Percentiles rank a stretch among this genome's conserved stretches.
Evolutionary conservation across 2,329 filamentous ascomycete genomes (phyloP).

Genomic region (Rhinocladiella mackenziei): DNA sequence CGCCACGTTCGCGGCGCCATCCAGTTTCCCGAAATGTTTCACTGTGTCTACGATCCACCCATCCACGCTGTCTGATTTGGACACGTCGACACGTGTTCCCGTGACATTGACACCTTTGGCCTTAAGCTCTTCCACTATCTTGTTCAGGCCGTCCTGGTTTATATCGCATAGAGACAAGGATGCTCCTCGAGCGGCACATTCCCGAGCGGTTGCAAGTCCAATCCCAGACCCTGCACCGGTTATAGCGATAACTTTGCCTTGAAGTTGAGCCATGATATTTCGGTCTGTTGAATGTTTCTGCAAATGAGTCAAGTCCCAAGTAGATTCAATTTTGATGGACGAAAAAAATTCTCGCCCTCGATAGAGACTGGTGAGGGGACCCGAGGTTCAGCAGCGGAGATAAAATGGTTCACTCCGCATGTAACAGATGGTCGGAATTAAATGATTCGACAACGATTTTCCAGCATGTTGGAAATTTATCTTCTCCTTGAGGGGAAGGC

Average conservation of each 20-base stretch:
- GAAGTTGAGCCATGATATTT: constrained; percentile 30
- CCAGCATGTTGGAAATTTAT: no score
- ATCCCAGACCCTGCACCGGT: constrained; percentile 51
- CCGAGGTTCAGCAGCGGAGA: no score
- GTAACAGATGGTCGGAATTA: no score
- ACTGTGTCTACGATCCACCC: constrained; percentile 19
- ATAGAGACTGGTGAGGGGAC: no score
- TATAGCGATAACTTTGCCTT: constrained; percentile 46
- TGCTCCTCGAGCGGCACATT: constrained; percentile 45
- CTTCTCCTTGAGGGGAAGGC: no score
- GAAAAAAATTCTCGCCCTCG: no score
- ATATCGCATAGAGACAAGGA: constrained; percentile 49
- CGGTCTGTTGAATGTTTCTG: no score
- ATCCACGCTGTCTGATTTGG: constrained; percentile 3
- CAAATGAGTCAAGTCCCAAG: no score
- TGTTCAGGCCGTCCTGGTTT: constrained; percentile 35
- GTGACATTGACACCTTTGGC: neutral
- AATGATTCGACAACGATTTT: no score
- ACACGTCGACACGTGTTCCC: constrained; percentile 2
- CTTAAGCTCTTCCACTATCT: constrained; percentile 4
- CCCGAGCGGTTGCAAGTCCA: constrained; percentile 46
- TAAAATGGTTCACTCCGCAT: no score
- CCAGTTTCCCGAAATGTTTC: constrained; percentile 24
- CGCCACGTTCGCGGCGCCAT: constrained; percentile 28
- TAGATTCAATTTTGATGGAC: no score